A percentile compares a stretch with the other conserved stretches of the same genome.
Evolutionary conservation across 2,329 filamentous ascomycete genomes (phyloP).

Genomic region (Exophiala sideris): DNA sequence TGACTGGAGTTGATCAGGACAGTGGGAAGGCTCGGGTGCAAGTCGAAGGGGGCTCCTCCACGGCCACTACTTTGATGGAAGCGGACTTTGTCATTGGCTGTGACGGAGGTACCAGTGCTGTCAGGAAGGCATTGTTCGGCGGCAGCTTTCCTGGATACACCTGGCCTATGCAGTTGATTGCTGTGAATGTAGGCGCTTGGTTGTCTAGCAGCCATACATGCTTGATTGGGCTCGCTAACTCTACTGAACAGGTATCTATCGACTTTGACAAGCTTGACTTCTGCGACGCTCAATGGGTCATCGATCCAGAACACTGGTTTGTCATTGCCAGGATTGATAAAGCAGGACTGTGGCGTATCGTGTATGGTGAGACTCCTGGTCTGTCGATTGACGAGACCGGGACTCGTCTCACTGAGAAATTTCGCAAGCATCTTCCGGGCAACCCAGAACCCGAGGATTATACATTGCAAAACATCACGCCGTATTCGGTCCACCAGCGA

Average conservation of each 20-base stretch:
- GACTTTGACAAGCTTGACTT: slow-evolving; percentile 16
- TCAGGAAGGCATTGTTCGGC: slow-evolving; percentile 32
- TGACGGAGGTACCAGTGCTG: slow-evolving; percentile 40
- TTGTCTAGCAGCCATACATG: neutral
- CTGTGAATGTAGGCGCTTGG: slow-evolving; percentile 5
- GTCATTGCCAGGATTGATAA: slow-evolving; percentile 59
- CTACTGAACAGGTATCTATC: too few relatives aligned
- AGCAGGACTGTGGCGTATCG: slow-evolving; percentile 60
- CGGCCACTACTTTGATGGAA: neutral
- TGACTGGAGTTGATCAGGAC: neutral
- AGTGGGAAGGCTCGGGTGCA: neutral
- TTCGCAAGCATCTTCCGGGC: slow-evolving; percentile 56
- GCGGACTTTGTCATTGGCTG: slow-evolving; percentile 42
- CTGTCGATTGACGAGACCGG: slow-evolving; percentile 53
- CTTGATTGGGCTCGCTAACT: neutral
- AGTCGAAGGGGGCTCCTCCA: too few relatives aligned
- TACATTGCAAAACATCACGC: slow-evolving; percentile 54
- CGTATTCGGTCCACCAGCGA: slow-evolving; percentile 61
- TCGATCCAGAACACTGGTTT: slow-evolving; percentile 60
- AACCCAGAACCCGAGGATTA: slow-evolving; percentile 58
- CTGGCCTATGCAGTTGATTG: slow-evolving; percentile 11
- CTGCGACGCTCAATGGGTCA: slow-evolving; percentile 46
- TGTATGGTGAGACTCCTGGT: slow-evolving; percentile 57
- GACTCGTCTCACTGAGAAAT: slow-evolving; percentile 53
- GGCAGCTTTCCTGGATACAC: slow-evolving; percentile 8